These are phyloP conservation scores for Ramalina intermedia DNA, from an alignment of 495 filamentous ascomycete genomes.

Conservation along the genomic window DNA sequence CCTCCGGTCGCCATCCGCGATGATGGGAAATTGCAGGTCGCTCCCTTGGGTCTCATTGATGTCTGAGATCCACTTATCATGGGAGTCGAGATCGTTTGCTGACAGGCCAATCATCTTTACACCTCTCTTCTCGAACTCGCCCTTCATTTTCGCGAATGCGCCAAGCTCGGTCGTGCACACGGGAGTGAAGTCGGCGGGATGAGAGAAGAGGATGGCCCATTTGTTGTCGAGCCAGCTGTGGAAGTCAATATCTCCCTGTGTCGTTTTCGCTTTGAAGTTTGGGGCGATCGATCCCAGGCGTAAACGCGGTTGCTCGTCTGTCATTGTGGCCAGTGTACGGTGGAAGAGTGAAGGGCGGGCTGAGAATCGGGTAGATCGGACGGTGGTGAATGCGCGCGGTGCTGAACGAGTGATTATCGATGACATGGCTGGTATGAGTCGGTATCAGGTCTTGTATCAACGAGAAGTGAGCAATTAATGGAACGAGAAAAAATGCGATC, in stretches of 20 bases:
- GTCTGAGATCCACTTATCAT: constrained; percentile 48
- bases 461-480: too few species aligned
- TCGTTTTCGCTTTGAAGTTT: constrained; percentile 52
- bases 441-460: too few species aligned
- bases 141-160: constrained; percentile 48
- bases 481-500: too few species aligned
- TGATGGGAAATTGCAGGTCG: constrained; percentile 50
- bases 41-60: constrained; percentile 48
- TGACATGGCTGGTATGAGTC: neutral
- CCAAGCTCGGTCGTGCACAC: constrained; percentile 60
- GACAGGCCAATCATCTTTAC: constrained; percentile 56
- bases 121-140: constrained; percentile 44
- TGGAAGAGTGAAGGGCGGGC: constrained; percentile 17
- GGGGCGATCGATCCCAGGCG: constrained; percentile 46
- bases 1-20: constrained; percentile 50
- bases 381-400: neutral
- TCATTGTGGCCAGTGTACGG: constrained; percentile 21
- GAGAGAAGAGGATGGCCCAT: constrained; percentile 55
- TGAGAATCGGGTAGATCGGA: neutral
- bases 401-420: constrained; percentile 3
- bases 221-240: constrained; percentile 42
- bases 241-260: constrained; percentile 53
- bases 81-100: constrained; percentile 44
- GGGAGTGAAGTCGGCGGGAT: constrained; percentile 57
- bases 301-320: constrained; percentile 41